A percentile compares a stretch with the other conserved stretches of the same genome.
Conservation (phyloP, 2,329 filamentous ascomycete genomes). For the Zymoseptoria tritici region DNA sequence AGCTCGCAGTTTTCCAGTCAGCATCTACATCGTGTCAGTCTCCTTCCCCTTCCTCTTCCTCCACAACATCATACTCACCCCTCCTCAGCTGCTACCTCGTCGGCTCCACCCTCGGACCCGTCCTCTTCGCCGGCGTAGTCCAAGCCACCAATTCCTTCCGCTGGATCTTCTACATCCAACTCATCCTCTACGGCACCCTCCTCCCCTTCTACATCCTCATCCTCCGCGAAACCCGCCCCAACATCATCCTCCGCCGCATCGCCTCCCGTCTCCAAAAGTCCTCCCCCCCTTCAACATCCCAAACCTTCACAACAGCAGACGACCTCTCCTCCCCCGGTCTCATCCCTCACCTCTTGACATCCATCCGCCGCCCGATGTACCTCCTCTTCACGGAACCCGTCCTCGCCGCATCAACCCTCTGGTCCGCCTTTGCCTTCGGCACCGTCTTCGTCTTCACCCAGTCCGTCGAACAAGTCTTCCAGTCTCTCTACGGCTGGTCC, state of each 20-base stretch:
- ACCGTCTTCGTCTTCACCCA: slow-evolving; percentile 46
- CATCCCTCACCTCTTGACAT: slow-evolving; percentile 27
- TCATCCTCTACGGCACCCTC: slow-evolving; percentile 39
- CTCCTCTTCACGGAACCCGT: slow-evolving; percentile 46
- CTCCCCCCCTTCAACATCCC: slow-evolving; percentile 12
- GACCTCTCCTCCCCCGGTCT: slow-evolving; percentile 31
- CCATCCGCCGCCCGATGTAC: slow-evolving; percentile 28
- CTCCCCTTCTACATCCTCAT: slow-evolving; percentile 34
- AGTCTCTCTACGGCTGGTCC: slow-evolving; percentile 33
- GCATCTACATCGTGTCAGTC: slow-evolving; percentile 27
- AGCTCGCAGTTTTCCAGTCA: slow-evolving; percentile 29
- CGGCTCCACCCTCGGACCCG: slow-evolving; percentile 31
- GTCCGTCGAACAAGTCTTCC: slow-evolving; percentile 39
- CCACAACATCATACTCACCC: background rate
- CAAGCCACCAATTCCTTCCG: slow-evolving; percentile 28
- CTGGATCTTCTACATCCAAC: slow-evolving; percentile 36
- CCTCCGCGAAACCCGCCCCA: slow-evolving; percentile 42
- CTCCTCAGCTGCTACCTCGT: slow-evolving; percentile 22
- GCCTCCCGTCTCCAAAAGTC: slow-evolving; percentile 30
- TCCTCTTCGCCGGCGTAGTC: slow-evolving; percentile 30
- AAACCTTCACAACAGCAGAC: slow-evolving; percentile 23
- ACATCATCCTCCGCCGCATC: slow-evolving; percentile 38
- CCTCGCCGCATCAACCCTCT: slow-evolving; percentile 41
- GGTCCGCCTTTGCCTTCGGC: slow-evolving; percentile 43
- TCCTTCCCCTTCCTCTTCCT: background rate